Percentiles rank a stretch among this genome's conserved stretches.
Evolutionary conservation across 2,329 filamentous ascomycete species (phyloP).

Genomic region (Cyclaneusma minus): DNA sequence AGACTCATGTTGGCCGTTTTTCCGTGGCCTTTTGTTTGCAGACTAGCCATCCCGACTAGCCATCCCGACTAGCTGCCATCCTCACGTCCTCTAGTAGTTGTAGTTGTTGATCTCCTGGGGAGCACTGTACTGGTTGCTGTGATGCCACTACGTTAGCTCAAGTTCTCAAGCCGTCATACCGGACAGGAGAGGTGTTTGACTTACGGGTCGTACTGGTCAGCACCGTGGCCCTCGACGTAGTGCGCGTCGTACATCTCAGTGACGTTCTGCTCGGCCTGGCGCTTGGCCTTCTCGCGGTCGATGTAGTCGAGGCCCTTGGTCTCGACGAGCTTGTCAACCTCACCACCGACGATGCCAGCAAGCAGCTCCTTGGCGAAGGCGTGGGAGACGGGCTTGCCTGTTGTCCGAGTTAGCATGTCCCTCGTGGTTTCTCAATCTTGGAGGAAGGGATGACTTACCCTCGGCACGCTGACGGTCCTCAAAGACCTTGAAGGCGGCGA

Average conservation of each 20-base stretch:
- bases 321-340: constrained; percentile 63
- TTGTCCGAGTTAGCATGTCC: neutral
- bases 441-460: constrained; percentile 28
- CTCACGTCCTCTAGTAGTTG: no score
- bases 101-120: constrained; percentile 20
- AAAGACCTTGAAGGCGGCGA: constrained; percentile 66
- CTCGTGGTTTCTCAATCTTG: neutral
- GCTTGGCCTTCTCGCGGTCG: constrained; percentile 41
- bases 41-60: no score
- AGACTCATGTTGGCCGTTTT: no score
- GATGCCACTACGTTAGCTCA: no score
- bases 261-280: constrained; percentile 40
- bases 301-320: constrained; percentile 48
- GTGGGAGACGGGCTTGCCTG: constrained; percentile 57
- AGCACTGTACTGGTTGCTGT: constrained; percentile 15
- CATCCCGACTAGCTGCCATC: no score
- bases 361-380: constrained; percentile 64
- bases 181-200: constrained; percentile 15
- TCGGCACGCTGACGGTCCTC: constrained; percentile 59
- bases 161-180: neutral
- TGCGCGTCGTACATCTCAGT: constrained; percentile 46
- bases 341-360: constrained; percentile 54
- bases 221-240: constrained; percentile 30
- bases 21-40: no score
- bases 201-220: constrained; percentile 42